Evolutionary conservation across 2,329 filamentous ascomycete genomes (phyloP), one percentile per base, ranked within the genome.

Genomic region (Mycosphaerelloides madeirae): DNA sequence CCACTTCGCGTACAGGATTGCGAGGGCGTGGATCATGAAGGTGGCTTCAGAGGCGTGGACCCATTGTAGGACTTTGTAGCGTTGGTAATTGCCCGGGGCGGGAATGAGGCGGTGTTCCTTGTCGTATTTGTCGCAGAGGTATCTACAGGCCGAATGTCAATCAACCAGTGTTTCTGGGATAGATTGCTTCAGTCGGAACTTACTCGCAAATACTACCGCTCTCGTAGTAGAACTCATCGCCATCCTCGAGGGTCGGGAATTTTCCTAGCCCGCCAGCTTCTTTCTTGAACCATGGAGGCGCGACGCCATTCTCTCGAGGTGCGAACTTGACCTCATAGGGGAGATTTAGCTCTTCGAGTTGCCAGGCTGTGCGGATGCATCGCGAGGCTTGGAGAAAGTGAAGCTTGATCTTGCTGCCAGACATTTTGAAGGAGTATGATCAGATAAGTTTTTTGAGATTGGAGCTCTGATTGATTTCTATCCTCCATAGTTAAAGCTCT

Each of bases 171-270:
- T n/a, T n/a, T n/a, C n/a, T n/a, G n/a, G n/a, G n/a, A 13, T 29
- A 19, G 9, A 48, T 29, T 43, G 31, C 15, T 2, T 3, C 29
- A 22, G 18, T 29, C 9, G 22, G 19, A 35, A 14, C 66, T 32
- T 61, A 73, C 69, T 75, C 70, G 29, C 63, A 66, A 38, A 75
- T 74, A 13, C 68, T 71, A 3, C 70, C 69, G 48, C 70, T 73
- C 56, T 75, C 72, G 31, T 62, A 61, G 6, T 73, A 45, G 0
- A 58, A 57, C n/a, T 70, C 38, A 7, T 63, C 61, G 6, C 65
- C 68, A 52, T 75, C 72, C 36, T 62, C 61, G 12, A 75, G 53
- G 1, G 65, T 64, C 0, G 72, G 73, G 13, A 70, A 68, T 41
- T 74, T 75, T 0, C 70, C 71, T n/a, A 74, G 51, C 3, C 63